A percentile compares a stretch with the other conserved stretches of the same genome.
phyloP scores from a whole-genome alignment of 805 yeast genomes.

The Metschnikowia picachoensis region DNA sequence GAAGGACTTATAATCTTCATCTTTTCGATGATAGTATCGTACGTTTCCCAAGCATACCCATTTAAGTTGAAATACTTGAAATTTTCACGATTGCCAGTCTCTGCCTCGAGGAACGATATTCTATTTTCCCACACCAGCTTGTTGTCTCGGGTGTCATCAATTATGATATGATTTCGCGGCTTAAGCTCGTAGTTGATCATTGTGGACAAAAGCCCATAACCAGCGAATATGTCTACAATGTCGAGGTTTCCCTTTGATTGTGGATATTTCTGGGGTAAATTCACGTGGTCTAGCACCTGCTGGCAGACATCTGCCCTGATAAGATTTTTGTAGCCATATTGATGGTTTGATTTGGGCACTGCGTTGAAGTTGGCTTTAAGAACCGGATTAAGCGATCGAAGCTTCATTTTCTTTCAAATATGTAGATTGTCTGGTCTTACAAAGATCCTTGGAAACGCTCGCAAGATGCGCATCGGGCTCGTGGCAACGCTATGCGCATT shows the following conservation, averaged over 20 bases:
- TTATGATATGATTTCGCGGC: slow-evolving; percentile 61
- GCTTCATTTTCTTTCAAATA: neutral
- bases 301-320: slow-evolving; percentile 26
- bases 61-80: slow-evolving; percentile 37
- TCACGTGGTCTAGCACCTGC: slow-evolving; percentile 44
- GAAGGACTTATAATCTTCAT: slow-evolving; percentile 38
- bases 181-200: slow-evolving; percentile 55
- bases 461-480: too few species aligned
- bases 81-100: slow-evolving; percentile 28
- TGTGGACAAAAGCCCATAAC: slow-evolving; percentile 57
- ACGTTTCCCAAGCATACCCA: slow-evolving; percentile 71
- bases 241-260: slow-evolving; percentile 35
- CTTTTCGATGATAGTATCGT: slow-evolving; percentile 41
- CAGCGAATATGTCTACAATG: slow-evolving; percentile 59
- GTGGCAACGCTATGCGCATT: too few species aligned
- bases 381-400: slow-evolving; percentile 29
- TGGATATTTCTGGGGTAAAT: slow-evolving; percentile 35
- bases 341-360: slow-evolving; percentile 19
- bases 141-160: slow-evolving; percentile 46
- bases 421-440: neutral
- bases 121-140: slow-evolving; percentile 27
- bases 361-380: slow-evolving; percentile 22
- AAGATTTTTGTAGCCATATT: slow-evolving; percentile 25
- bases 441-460: too few species aligned
- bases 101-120: slow-evolving; percentile 20